Percentiles rank a stretch among this genome's conserved stretches.
These are phyloP conservation scores for Glarea lozoyensis DNA, from an alignment of 495 filamentous ascomycete species.

Conservation along the genomic window DNA sequence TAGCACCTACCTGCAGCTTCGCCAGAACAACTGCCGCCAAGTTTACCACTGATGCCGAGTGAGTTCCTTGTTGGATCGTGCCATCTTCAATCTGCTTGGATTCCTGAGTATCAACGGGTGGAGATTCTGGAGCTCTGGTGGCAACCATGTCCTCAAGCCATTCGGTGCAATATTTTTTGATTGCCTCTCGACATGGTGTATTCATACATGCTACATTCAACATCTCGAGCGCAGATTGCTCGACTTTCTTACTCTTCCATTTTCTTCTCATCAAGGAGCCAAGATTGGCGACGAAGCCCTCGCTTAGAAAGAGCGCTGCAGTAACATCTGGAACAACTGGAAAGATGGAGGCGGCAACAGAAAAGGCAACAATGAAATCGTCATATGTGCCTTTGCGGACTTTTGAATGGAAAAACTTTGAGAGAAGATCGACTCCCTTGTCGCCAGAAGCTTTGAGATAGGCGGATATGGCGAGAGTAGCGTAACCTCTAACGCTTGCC, in stretches of 20 bases:
- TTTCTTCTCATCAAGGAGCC: conserved; percentile 63
- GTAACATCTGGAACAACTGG: conserved; percentile 67
- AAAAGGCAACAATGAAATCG: conserved; percentile 69
- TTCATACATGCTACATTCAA: conserved; percentile 86
- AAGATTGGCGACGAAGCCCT: conserved; percentile 66
- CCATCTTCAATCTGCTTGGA: conserved; percentile 13
- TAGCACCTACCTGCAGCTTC: conserved; percentile 52
- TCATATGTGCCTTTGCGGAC: conserved; percentile 42
- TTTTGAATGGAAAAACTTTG: conserved; percentile 51
- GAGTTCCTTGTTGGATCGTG: conserved; percentile 22
- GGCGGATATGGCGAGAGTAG: conserved; percentile 65
- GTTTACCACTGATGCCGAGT: conserved; percentile 41
- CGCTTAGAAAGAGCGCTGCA: conserved; percentile 68
- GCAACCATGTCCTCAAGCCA: conserved; percentile 77
- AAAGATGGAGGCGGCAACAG: conserved; percentile 78
- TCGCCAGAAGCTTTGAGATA: conserved; percentile 70
- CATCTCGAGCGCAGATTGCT: conserved; percentile 75
- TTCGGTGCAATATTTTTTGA: conserved; percentile 67
- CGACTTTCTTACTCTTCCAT: conserved; percentile 67
- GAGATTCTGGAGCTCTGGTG: conserved; percentile 47
- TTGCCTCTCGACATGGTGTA: conserved; percentile 63
- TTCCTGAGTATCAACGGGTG: conserved; percentile 10
- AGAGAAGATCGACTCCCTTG: conserved; percentile 53
- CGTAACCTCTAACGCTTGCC: conserved; percentile 58
- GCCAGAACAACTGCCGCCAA: conserved; percentile 81